Conservation (phyloP, 2,329 filamentous ascomycete species). For the Simplicillium sp. region DNA sequence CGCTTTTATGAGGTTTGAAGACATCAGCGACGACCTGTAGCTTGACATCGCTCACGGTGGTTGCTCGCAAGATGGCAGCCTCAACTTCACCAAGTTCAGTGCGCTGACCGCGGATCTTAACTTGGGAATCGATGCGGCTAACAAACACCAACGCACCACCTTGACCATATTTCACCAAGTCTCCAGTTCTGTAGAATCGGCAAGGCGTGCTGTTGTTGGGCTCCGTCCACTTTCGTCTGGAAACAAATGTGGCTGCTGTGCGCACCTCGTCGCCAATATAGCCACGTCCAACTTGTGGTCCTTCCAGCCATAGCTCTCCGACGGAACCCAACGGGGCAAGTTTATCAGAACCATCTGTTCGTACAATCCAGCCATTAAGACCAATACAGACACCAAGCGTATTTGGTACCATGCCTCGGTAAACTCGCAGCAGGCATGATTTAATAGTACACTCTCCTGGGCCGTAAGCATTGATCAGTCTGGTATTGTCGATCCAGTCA, state of each 20-base stretch:
- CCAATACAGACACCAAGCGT: neutral
- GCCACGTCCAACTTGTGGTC: slow-evolving; percentile 1
- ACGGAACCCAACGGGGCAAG: slow-evolving; percentile 4
- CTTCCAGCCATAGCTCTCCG: slow-evolving; percentile 10
- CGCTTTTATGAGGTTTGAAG: neutral
- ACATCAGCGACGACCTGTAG: neutral
- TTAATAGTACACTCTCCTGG: slow-evolving; percentile 1
- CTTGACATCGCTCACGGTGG: neutral
- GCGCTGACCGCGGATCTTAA: slow-evolving; percentile 43
- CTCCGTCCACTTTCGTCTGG: neutral
- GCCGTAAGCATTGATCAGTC: neutral
- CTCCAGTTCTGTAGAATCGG: slow-evolving; percentile 1
- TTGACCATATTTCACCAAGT: neutral
- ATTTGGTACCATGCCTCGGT: neutral
- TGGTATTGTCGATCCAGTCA: neutral
- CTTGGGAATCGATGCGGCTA: slow-evolving; percentile 34
- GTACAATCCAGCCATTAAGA: slow-evolving; percentile 7
- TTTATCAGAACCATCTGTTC: slow-evolving; percentile 4
- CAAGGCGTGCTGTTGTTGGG: neutral
- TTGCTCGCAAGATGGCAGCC: neutral
- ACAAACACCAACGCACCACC: neutral
- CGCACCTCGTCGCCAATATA: neutral
- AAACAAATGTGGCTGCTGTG: neutral
- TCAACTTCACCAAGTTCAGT: slow-evolving; percentile 25
- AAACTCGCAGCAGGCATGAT: neutral